Evolutionary conservation across 345 rosid species (phyloP).

Genomic region (Punica granatum): DNA sequence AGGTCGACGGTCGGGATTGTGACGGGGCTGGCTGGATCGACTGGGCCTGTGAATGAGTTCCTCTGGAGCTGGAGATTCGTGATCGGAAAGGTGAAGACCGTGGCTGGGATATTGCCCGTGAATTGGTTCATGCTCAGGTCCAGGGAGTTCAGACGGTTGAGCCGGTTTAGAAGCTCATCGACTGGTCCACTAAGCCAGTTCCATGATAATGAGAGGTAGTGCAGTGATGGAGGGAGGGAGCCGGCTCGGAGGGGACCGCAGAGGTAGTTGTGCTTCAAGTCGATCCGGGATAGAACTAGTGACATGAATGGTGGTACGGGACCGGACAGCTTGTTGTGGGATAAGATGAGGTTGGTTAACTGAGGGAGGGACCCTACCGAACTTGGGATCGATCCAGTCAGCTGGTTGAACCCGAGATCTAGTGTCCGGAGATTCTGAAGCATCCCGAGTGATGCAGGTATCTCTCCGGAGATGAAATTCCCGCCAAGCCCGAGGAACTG

Average conservation of each 20-base stretch:
- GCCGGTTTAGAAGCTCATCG: slow-evolving; percentile 40
- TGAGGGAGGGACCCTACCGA: slow-evolving; percentile 59
- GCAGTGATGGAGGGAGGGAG: slow-evolving; percentile 63
- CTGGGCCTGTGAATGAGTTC: slow-evolving; percentile 50
- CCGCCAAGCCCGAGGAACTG: slow-evolving; percentile 63
- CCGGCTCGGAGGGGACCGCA: slow-evolving; percentile 44
- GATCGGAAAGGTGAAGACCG: slow-evolving; percentile 51
- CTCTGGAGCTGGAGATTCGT: slow-evolving; percentile 68
- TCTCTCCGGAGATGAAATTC: slow-evolving; percentile 63
- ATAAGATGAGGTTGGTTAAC: slow-evolving; percentile 62
- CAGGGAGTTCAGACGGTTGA: slow-evolving; percentile 56
- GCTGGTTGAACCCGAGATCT: slow-evolving; percentile 80
- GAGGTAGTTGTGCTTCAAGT: slow-evolving; percentile 68
- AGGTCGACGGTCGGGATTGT: slow-evolving; percentile 60
- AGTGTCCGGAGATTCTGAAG: slow-evolving; percentile 54
- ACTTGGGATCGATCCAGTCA: slow-evolving; percentile 53
- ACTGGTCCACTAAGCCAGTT: slow-evolving; percentile 72
- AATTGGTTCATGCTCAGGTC: slow-evolving; percentile 81
- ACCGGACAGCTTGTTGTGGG: slow-evolving; percentile 79
- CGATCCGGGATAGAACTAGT: slow-evolving; percentile 51
- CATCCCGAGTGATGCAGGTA: slow-evolving; percentile 61
- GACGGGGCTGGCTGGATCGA: slow-evolving; percentile 54
- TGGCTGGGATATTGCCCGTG: slow-evolving; percentile 57
- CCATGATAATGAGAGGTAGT: slow-evolving; percentile 72
- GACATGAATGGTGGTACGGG: slow-evolving; percentile 65